Evolutionary conservation across 1,284 basidiomycete species (phyloP), one percentile per base, ranked within the genome.

Genomic region (Termitomyces sp.): DNA sequence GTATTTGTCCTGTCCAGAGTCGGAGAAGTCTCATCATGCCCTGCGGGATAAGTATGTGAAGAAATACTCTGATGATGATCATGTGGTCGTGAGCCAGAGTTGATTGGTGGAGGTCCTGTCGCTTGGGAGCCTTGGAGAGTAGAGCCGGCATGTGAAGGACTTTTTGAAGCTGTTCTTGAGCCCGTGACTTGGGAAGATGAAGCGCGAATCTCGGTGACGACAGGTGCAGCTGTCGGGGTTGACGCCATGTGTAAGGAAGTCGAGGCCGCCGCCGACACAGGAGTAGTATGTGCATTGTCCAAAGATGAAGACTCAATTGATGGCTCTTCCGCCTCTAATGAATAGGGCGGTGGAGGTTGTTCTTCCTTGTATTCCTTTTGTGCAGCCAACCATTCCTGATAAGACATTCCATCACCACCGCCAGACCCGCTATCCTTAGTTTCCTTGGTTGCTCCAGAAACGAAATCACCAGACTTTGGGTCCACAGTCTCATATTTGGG

Each of bases 301-400:
- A 26, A 40, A 39, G 45, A n/a, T 36, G 40, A 34, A 21, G 60
- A 39, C 6, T 53, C 34, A 2, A 28, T 49, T 28, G 26, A 28
- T 2, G n/a, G 59, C 2, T 74, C 73, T 1, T 75, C 74, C 7
- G 69, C 79, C 60, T 86, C 82, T 9, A 88, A 66, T 9, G 77
- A 77, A 63, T 90, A 89, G 4, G 86, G 84, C 2, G 87, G 87
- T 0, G 86, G 86, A 2, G 85, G 83, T 4, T 69, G 70, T n/a
- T 84, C 83, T 30, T 79, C 76, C 48, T 71, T 70, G 45, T 70
- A 68, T 15, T 75, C 73, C 57, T 76, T 77, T 67, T 79, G 75
- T 13, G 62, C 54, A n/a, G 62, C 61, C 42, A 77, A 62, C 79
- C 80, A 83, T 42, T 78, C 76, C 50, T 78, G 71, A 64, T 78